Base-by-base conservation (phyloP, 1,139 yeast species). In the Sugiyamaella sp. region DNA sequence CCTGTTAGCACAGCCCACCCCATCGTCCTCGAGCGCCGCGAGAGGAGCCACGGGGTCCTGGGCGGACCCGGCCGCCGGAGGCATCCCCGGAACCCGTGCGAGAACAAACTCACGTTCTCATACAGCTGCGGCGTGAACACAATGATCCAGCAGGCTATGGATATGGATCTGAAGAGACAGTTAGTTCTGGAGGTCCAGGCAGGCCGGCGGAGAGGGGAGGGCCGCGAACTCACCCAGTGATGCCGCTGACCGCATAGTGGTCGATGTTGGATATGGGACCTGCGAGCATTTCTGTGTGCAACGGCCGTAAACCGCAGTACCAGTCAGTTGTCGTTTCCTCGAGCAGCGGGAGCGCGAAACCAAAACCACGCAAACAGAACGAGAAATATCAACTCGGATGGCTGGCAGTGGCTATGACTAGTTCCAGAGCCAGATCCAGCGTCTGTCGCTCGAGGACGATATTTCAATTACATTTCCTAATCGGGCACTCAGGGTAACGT, bases 81-180 rank as follows among this genome's bases (percentile, higher is more conserved):
- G 29, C 29, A 24, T 10, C n/a, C n/a, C n/a, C n/a, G n/a, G n/a
- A 24, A 24, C 29, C 5, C 29, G 9, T 24, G 9, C 10, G 9
- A 5, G 10, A 16, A 14, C 6, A 9, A 6, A 56, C 72, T 42
- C 61, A 71, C 74, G 67, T 91, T 91, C 68, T 93, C 97, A 70
- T 89, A 91, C 44, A 93, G 86, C 68, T 93, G 99, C 14, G 99
- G 99, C 39, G 96, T 95, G 75, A 93, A 93, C 21, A 93, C 98
- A 52, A 93, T 90, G 59, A 93, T 86, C 99, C 99, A 93, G 70
- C 98, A 93, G 17, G 97, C 96, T 43, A 93, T 80, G 16, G 98
- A 91, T 46, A 93, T 89, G 21, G 96, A 86, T 20, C 78, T 72
- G 27, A 49, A 4, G 22, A 35, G 25, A 16, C 29, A 37, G 41